These are phyloP conservation scores for Pichia sp. DNA, from an alignment of 1,139 yeast species.

Conservation along the genomic window DNA sequence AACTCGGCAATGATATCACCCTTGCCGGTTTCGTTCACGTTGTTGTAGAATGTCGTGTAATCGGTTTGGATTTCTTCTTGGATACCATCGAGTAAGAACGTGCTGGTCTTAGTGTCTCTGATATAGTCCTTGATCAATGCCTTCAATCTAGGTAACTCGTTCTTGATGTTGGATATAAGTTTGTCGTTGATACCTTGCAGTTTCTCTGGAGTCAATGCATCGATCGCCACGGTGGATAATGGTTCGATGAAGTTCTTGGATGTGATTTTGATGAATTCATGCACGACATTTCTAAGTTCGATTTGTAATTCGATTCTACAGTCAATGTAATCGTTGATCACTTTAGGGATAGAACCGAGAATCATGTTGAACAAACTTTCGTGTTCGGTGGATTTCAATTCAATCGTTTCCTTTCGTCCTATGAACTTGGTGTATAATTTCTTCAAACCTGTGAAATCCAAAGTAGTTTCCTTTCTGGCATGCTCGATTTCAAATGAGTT, in stretches of 20 bases:
- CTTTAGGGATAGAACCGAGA: constrained; percentile 72
- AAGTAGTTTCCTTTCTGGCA: constrained; percentile 65
- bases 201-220: constrained; percentile 25
- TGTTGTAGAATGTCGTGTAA: constrained; percentile 44
- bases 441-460: constrained; percentile 72
- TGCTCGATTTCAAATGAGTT: constrained; percentile 80
- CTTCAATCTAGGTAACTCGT: constrained; percentile 55
- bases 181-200: constrained; percentile 12
- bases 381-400: constrained; percentile 13
- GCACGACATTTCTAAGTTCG: constrained; percentile 69
- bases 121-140: constrained; percentile 48
- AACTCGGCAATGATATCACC: constrained; percentile 33
- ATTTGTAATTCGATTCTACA: constrained; percentile 76
- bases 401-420: constrained; percentile 5
- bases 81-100: constrained; percentile 54
- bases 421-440: constrained; percentile 33
- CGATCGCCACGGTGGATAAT: constrained; percentile 3
- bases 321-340: constrained; percentile 84
- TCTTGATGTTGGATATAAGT: constrained; percentile 50
- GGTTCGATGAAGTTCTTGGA: constrained; percentile 34
- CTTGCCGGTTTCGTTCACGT: constrained; percentile 20
- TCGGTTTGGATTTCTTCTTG: constrained; percentile 52
- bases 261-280: constrained; percentile 51
- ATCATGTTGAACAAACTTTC: constrained; percentile 51
- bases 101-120: constrained; percentile 39